These are phyloP conservation scores for Dipodascus geniculatus DNA, from an alignment of 805 yeast genomes.

Conservation along the genomic window DNA sequence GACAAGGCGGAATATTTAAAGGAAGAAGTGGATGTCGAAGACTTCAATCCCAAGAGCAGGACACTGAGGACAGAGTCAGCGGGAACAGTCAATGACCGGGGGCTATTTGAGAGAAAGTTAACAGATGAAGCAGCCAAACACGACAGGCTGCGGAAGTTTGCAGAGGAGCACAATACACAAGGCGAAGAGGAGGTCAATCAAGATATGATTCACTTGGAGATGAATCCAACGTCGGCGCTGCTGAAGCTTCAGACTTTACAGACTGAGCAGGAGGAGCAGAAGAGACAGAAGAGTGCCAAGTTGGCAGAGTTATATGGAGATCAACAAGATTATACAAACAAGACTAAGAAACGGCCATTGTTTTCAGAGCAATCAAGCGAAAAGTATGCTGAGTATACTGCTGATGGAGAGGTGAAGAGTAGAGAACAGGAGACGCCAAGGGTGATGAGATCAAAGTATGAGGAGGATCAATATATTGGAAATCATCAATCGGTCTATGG, in stretches of 20 bases:
- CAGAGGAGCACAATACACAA: conserved; percentile 32
- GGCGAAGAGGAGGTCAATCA: conserved; percentile 16
- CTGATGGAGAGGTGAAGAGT: neutral
- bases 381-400: neutral
- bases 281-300: conserved; percentile 23
- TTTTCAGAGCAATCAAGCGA: neutral
- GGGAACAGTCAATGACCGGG: conserved; percentile 30
- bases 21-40: conserved; percentile 36
- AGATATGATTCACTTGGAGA: conserved; percentile 22
- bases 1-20: conserved; percentile 65
- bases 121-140: conserved; percentile 48
- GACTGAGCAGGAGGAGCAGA: conserved; percentile 20
- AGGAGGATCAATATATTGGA: conserved; percentile 28
- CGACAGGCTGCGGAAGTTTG: conserved; percentile 36
- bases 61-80: conserved; percentile 19
- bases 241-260: conserved; percentile 27
- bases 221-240: conserved; percentile 38
- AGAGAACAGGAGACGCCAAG: neutral
- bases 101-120: conserved; percentile 41
- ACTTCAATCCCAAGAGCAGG: conserved; percentile 30
- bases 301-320: conserved; percentile 32
- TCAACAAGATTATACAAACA: conserved; percentile 11
- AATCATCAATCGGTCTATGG: conserved; percentile 35
- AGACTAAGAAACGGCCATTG: conserved; percentile 9
- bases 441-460: conserved; percentile 20